phyloP scores from a whole-genome alignment of 2,329 filamentous ascomycete genomes.

The Coleophoma crateriformis region DNA sequence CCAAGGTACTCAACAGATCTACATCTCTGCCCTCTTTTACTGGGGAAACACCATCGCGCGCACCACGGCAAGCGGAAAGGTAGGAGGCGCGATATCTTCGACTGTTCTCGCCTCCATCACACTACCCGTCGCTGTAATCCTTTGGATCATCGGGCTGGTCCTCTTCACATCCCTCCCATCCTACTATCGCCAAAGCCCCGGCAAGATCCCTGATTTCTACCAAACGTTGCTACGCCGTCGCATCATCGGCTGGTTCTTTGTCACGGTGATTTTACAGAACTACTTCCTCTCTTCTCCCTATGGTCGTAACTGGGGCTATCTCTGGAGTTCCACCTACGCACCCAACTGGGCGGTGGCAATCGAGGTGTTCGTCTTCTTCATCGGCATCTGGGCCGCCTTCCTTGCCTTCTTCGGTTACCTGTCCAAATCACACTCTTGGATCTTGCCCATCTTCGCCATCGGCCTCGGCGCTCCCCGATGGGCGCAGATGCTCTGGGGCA shows the following conservation, averaged over 20 bases:
- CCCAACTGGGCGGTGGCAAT: conserved; percentile 49
- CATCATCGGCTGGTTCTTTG: conserved; percentile 61
- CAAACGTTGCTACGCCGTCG: conserved; percentile 52
- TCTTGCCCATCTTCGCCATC: conserved; percentile 60
- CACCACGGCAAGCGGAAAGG: conserved; percentile 30
- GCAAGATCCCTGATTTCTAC: conserved; percentile 59
- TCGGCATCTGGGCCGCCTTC: conserved; percentile 46
- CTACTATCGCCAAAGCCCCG: conserved; percentile 58
- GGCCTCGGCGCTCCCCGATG: conserved; percentile 60
- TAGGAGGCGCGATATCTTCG: conserved; percentile 21
- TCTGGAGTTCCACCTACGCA: conserved; percentile 28
- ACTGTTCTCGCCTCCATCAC: conserved; percentile 35
- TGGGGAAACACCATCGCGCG: conserved; percentile 44
- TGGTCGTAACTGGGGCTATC: conserved; percentile 58
- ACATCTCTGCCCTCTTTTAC: conserved; percentile 59
- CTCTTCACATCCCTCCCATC: conserved; percentile 55
- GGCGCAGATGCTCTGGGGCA: conserved; percentile 62
- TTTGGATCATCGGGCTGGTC: conserved; percentile 48
- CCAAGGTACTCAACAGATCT: conserved; percentile 60
- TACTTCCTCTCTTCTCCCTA: conserved; percentile 62
- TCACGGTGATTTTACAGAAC: conserved; percentile 58
- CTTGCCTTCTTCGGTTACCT: conserved; percentile 45
- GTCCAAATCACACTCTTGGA: conserved; percentile 59
- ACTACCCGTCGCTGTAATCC: conserved; percentile 46
- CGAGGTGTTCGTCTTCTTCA: conserved; percentile 47